Conservation (phyloP, 1,139 yeast species). For the Magnusiomyces ingens region DNA sequence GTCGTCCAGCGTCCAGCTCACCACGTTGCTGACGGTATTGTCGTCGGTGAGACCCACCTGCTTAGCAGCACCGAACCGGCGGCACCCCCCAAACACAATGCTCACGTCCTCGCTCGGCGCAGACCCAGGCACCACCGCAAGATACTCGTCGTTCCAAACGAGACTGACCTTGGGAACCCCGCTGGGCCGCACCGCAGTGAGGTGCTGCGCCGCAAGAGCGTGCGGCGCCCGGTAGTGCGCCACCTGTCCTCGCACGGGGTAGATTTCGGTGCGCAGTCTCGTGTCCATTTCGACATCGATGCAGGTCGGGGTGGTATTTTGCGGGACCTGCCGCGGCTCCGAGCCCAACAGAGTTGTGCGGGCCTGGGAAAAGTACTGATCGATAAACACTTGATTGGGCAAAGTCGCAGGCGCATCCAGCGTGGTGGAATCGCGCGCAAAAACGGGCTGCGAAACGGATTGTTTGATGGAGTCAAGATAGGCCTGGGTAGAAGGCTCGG, state of each 20-base stretch:
- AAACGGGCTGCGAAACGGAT: no score
- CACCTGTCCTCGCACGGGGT: slow-evolving; percentile 28
- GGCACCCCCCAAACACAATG: slow-evolving; percentile 28
- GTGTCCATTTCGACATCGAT: background rate
- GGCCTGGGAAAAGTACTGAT: no score
- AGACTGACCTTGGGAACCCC: slow-evolving; percentile 17
- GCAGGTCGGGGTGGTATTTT: background rate
- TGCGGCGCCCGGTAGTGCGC: slow-evolving; percentile 14
- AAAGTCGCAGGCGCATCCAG: no score
- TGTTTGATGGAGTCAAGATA: no score
- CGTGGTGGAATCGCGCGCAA: no score
- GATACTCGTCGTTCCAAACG: slow-evolving; percentile 24
- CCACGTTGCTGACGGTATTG: slow-evolving; percentile 17
- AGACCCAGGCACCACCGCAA: slow-evolving; percentile 18
- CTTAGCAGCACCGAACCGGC: slow-evolving; percentile 20
- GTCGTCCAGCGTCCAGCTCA: slow-evolving; percentile 18
- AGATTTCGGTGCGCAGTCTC: slow-evolving; percentile 12
- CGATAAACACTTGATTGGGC: no score
- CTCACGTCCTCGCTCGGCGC: slow-evolving; percentile 3
- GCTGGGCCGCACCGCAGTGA: slow-evolving; percentile 8
- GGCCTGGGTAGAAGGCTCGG: no score
- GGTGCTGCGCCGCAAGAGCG: background rate
- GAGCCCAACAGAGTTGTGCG: no score
- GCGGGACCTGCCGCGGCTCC: no score
- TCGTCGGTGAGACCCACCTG: slow-evolving; percentile 21